Evolutionary conservation across 345 rosid genomes (phyloP).

Genomic region (Acer campestre): DNA sequence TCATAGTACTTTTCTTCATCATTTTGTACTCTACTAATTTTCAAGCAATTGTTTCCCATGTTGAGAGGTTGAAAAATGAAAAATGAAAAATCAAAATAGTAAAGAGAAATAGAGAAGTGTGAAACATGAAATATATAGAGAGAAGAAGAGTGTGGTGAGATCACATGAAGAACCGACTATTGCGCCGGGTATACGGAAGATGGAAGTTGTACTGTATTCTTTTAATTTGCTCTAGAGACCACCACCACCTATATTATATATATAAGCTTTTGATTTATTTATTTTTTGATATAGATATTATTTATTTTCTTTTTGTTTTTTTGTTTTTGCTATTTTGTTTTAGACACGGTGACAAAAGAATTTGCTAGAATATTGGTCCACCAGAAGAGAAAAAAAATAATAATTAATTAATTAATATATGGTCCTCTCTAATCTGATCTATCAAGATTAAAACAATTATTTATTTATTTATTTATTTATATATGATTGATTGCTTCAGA

Average conservation of each 20-base stretch:
- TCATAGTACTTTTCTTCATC: slow-evolving; percentile 2
- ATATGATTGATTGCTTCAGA: not conserved
- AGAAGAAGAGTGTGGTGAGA: not conserved
- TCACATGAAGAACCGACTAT: slow-evolving; percentile 55
- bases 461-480: no score
- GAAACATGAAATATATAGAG: slow-evolving; percentile 17
- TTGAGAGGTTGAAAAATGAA: not conserved
- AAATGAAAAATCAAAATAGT: not conserved
- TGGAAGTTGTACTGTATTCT: slow-evolving; percentile 22
- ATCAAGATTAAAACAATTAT: no score
- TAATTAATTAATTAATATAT: not conserved
- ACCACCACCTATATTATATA: not conserved
- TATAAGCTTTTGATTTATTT: not conserved
- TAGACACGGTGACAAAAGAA: slow-evolving; percentile 2
- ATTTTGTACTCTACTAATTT: slow-evolving; percentile 18
- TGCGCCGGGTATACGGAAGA: slow-evolving; percentile 49
- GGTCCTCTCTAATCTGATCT: not conserved
- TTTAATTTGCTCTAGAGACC: not conserved
- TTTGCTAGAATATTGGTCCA: slow-evolving; percentile 9
- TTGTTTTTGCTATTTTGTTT: not conserved
- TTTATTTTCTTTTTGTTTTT: not conserved
- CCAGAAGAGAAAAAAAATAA: not conserved
- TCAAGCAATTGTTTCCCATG: slow-evolving; percentile 48
- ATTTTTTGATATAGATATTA: not conserved
- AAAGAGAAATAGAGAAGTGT: not conserved